phyloP scores from a whole-genome alignment of 305 asterid species.

The Solanum hybrid region DNA sequence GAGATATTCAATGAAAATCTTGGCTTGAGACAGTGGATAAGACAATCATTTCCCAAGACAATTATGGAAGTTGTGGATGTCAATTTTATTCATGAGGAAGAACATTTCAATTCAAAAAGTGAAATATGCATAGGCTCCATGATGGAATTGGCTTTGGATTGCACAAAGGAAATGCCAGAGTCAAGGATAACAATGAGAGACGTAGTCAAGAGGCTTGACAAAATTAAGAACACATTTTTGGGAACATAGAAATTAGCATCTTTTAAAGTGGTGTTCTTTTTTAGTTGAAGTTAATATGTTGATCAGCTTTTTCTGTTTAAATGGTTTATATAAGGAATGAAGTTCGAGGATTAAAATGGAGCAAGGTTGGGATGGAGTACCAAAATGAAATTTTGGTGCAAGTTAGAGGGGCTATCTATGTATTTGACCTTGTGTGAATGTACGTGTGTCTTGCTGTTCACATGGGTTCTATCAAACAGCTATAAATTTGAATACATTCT shows the following conservation, averaged over 20 bases:
- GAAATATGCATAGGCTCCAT: background rate
- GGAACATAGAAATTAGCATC: background rate
- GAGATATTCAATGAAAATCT: conserved; percentile 14
- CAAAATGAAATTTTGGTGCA: background rate
- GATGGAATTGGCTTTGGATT: background rate
- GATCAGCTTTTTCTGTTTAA: background rate
- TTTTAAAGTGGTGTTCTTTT: background rate
- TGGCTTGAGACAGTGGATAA: conserved; percentile 15
- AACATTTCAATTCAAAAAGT: background rate
- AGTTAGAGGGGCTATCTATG: background rate
- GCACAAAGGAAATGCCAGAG: background rate
- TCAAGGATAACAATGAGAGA: background rate
- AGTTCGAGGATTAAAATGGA: background rate
- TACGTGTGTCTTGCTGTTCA: background rate
- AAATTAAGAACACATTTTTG: background rate
- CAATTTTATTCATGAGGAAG: background rate
- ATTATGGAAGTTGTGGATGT: conserved; percentile 9
- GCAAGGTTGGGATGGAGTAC: background rate
- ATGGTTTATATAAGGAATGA: background rate
- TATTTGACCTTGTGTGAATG: background rate
- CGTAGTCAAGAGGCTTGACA: background rate
- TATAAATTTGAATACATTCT: background rate
- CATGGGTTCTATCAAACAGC: background rate
- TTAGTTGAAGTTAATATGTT: background rate
- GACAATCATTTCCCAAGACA: background rate